Conservation (phyloP, 192 early-diverging fungal species). For the Dimargaris cristalligena region DNA sequence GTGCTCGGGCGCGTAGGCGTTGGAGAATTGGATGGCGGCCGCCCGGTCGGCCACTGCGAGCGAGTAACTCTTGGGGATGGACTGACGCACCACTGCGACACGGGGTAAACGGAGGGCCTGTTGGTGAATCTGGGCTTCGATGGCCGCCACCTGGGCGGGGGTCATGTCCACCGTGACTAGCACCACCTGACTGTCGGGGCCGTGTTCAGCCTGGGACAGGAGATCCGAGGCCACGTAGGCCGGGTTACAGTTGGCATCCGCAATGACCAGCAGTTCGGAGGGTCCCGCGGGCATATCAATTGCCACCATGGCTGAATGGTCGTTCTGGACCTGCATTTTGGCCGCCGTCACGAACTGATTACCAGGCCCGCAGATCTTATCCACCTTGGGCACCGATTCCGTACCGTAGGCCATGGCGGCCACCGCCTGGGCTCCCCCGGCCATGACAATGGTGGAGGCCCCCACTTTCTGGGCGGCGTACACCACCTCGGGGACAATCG, state of each 20-base stretch:
- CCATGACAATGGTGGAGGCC: constrained; percentile 75
- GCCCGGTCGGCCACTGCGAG: constrained; percentile 48
- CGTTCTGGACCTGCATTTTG: constrained; percentile 95
- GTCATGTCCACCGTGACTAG: constrained; percentile 68
- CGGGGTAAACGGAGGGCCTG: constrained; percentile 80
- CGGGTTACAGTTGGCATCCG: constrained; percentile 67
- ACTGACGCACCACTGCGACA: constrained; percentile 70
- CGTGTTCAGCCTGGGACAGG: constrained; percentile 95
- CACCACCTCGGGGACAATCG: constrained; percentile 85
- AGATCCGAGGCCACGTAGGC: constrained; percentile 91
- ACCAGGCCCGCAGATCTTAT: constrained; percentile 99
- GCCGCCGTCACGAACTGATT: constrained; percentile 99
- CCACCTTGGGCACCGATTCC: constrained; percentile 88
- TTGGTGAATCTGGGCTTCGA: constrained; percentile 60
- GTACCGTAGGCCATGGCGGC: constrained; percentile 99
- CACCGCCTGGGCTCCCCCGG: constrained; percentile 96
- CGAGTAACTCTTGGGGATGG: constrained; percentile 73
- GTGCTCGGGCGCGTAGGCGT: constrained; percentile 95
- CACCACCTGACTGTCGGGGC: constrained; percentile 89
- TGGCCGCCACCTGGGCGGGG: constrained; percentile 44
- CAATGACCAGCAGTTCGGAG: constrained; percentile 97
- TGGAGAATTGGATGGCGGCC: constrained; percentile 81
- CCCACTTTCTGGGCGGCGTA: constrained; percentile 97
- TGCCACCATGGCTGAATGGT: constrained; percentile 78
- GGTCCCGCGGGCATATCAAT: constrained; percentile 99